Conservation (phyloP, 495 filamentous ascomycete genomes). For the Hyphodiscus hymeniophilus region DNA sequence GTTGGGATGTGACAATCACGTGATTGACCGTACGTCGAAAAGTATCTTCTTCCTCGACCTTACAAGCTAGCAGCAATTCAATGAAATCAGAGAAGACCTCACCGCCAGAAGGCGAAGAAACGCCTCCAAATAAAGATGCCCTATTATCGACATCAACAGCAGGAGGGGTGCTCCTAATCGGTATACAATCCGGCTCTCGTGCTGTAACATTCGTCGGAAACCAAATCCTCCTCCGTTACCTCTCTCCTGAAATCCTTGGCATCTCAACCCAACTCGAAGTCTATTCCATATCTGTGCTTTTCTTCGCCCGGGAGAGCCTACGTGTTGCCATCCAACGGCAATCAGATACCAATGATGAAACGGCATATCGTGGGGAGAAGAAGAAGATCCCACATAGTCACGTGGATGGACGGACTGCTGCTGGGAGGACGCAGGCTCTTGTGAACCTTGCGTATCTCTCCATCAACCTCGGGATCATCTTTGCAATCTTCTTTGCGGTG, state of each 20-base stretch:
- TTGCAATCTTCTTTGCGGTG: conserved; percentile 50
- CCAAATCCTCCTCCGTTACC: conserved; percentile 75
- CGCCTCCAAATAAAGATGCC: neutral
- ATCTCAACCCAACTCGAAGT: conserved; percentile 85
- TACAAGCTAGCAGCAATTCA: too few species aligned
- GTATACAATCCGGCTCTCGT: conserved; percentile 76
- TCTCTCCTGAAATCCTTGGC: conserved; percentile 77
- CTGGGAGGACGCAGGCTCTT: conserved; percentile 51
- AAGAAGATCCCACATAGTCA: conserved; percentile 12
- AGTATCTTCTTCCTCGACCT: too few species aligned
- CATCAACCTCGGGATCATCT: conserved; percentile 56
- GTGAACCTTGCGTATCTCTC: conserved; percentile 84
- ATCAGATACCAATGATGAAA: conserved; percentile 27
- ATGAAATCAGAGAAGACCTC: too few species aligned
- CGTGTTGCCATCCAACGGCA: conserved; percentile 82
- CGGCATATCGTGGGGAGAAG: conserved; percentile 10
- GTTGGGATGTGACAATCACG: too few species aligned
- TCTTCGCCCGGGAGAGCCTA: conserved; percentile 84
- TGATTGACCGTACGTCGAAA: too few species aligned
- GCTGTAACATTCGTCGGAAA: conserved; percentile 85
- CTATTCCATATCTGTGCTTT: conserved; percentile 78
- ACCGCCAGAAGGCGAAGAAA: too few species aligned
- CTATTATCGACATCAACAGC: conserved; percentile 40
- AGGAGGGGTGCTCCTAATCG: conserved; percentile 77
- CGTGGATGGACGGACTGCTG: conserved; percentile 18